Evolutionary conservation across 306 rosid species (phyloP).

Genomic region (Dryas drummondii): DNA sequence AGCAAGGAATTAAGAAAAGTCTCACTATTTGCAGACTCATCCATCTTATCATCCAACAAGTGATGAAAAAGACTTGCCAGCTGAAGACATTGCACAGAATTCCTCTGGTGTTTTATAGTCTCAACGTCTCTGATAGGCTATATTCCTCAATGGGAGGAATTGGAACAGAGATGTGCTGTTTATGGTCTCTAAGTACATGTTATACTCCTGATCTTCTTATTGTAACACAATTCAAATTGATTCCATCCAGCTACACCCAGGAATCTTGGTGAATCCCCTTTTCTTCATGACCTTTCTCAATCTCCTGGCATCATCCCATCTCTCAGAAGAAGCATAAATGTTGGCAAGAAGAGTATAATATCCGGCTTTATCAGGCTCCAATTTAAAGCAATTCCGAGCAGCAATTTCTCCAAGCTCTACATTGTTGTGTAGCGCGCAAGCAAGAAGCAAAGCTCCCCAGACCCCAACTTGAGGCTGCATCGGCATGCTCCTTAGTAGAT

Average conservation of each 20-base stretch:
- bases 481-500: constrained; percentile 60
- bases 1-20: too few species aligned
- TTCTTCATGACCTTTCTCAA: constrained; percentile 37
- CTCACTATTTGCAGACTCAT: too few species aligned
- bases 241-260: constrained; percentile 34
- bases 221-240: too few species aligned
- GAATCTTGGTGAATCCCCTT: constrained; percentile 42
- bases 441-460: constrained; percentile 80
- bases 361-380: constrained; percentile 51
- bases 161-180: too few species aligned
- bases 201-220: too few species aligned
- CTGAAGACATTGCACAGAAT: too few species aligned
- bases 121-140: too few species aligned
- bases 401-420: constrained; percentile 64
- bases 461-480: constrained; percentile 56
- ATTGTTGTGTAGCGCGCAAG: constrained; percentile 51
- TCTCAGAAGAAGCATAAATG: constrained; percentile 50
- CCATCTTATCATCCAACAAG: too few species aligned
- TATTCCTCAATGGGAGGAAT: too few species aligned
- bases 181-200: too few species aligned
- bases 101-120: too few species aligned
- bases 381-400: constrained; percentile 55
- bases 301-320: constrained; percentile 58
- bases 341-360: constrained; percentile 55
- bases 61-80: too few species aligned